These are phyloP conservation scores for Saccharomycopsis sp. DNA, from an alignment of 805 yeast genomes.

Conservation along the genomic window DNA sequence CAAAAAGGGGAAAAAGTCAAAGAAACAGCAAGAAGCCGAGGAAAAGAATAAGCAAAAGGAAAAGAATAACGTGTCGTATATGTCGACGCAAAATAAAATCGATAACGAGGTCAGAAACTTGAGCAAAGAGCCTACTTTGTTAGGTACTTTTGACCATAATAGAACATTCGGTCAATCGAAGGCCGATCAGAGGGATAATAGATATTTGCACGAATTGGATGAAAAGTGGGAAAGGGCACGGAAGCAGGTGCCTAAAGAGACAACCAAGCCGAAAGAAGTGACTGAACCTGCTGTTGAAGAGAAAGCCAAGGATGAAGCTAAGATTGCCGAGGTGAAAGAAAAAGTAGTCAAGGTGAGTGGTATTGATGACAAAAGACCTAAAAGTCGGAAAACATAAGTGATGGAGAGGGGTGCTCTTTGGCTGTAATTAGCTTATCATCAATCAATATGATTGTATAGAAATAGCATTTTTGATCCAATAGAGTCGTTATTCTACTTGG, in stretches of 20 bases:
- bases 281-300: not conserved
- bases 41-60: conserved; percentile 5
- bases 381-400: not conserved
- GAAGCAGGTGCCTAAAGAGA: not conserved
- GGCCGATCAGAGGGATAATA: conserved; percentile 9
- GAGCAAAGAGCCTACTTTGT: conserved; percentile 14
- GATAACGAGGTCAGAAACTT: conserved; percentile 14
- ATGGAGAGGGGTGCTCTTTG: not conserved
- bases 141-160: conserved; percentile 11
- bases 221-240: conserved; percentile 8
- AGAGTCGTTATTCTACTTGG: too few relatives aligned
- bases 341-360: not conserved
- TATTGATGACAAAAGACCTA: not conserved
- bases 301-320: not conserved
- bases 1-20: conserved; percentile 11
- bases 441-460: too few relatives aligned
- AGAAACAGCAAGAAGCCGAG: not conserved
- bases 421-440: too few relatives aligned
- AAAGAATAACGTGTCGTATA: not conserved
- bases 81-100: conserved; percentile 2
- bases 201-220: conserved; percentile 18
- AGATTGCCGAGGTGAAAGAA: not conserved
- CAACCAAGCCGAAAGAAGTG: not conserved
- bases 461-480: too few relatives aligned
- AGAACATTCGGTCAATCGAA: not conserved